Percentiles rank a stretch among this genome's conserved stretches.
Conservation (phyloP, 331 rosid genomes). For the Saraca asoca region DNA sequence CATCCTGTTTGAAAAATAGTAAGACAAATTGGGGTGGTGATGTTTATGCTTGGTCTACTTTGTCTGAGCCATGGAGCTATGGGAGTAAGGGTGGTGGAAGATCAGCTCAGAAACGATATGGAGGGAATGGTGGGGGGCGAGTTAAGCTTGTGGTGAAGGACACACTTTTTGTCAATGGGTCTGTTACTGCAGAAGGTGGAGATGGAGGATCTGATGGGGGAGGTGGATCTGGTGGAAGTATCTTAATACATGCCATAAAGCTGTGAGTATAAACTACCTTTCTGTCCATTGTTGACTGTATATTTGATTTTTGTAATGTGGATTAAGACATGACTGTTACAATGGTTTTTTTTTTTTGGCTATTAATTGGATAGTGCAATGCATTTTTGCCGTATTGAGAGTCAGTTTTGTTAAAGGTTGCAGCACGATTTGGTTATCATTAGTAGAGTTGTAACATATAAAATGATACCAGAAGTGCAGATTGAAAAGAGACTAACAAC, state of each 20-base stretch:
- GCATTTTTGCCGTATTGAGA: conserved; percentile 30
- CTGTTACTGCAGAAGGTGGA: conserved; percentile 86
- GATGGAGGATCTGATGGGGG: conserved; percentile 79
- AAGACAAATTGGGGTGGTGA: conserved; percentile 98
- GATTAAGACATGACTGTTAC: conserved; percentile 25
- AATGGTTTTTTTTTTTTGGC: conserved; percentile 15
- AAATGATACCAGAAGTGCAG: conserved; percentile 15
- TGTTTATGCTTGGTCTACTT: conserved; percentile 95
- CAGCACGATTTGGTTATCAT: background rate
- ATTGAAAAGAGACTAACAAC: conserved; percentile 13
- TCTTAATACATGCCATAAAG: conserved; percentile 67
- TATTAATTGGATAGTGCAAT: conserved; percentile 15
- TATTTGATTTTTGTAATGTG: conserved; percentile 23
- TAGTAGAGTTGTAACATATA: conserved; percentile 21
- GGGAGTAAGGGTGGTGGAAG: conserved; percentile 95
- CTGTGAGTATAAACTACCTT: conserved; percentile 66
- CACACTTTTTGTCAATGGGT: conserved; percentile 70
- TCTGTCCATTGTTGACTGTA: conserved; percentile 12
- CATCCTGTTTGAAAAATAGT: conserved; percentile 76
- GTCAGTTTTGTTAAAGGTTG: conserved; percentile 19
- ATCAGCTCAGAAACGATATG: conserved; percentile 53
- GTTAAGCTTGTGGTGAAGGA: conserved; percentile 72
- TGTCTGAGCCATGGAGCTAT: conserved; percentile 84
- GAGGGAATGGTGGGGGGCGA: conserved; percentile 98
- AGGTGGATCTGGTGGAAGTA: conserved; percentile 99